phyloP scores from a whole-genome alignment of 495 filamentous ascomycete genomes.

The Penicillium crystallinum region DNA sequence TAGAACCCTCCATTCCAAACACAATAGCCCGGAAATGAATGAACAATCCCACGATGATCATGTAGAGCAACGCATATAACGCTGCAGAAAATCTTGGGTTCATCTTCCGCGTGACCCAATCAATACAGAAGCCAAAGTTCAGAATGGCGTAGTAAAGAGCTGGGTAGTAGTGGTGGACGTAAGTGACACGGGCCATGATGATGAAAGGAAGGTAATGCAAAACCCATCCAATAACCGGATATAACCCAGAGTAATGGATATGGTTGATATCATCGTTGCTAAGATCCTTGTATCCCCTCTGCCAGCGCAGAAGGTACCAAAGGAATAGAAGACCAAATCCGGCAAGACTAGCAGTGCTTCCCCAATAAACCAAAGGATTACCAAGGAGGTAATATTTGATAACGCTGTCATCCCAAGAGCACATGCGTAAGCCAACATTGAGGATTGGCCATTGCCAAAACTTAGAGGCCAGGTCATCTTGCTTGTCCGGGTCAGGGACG shows the following conservation, averaged over 20 bases:
- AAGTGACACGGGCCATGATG: conserved; percentile 96
- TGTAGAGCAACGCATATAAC: conserved; percentile 68
- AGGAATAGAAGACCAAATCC: conserved; percentile 63
- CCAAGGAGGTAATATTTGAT: conserved; percentile 98
- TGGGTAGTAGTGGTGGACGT: conserved; percentile 98
- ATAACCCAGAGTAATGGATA: conserved; percentile 89
- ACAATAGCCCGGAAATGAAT: conserved; percentile 88
- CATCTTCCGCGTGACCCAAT: conserved; percentile 69
- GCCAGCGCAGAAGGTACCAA: conserved; percentile 94
- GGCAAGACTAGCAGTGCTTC: conserved; percentile 71
- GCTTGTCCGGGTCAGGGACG: conserved; percentile 97
- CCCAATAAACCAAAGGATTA: conserved; percentile 96
- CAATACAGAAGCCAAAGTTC: conserved; percentile 77
- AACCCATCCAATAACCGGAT: conserved; percentile 90
- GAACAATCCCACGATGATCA: conserved; percentile 70
- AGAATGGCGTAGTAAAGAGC: conserved; percentile 98
- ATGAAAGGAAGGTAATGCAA: conserved; percentile 95
- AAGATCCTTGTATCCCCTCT: conserved; percentile 86
- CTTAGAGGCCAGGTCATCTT: conserved; percentile 92
- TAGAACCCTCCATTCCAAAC: conserved; percentile 87
- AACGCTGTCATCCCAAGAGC: conserved; percentile 91
- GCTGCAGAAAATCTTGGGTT: conserved; percentile 53
- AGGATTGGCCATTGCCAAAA: conserved; percentile 99
- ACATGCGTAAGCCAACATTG: conserved; percentile 94
- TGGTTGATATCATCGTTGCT: conserved; percentile 75